Percentiles rank a stretch among this genome's conserved stretches.
phyloP scores from a whole-genome alignment of 2,329 filamentous ascomycete species.

The Beauveria caledonica region DNA sequence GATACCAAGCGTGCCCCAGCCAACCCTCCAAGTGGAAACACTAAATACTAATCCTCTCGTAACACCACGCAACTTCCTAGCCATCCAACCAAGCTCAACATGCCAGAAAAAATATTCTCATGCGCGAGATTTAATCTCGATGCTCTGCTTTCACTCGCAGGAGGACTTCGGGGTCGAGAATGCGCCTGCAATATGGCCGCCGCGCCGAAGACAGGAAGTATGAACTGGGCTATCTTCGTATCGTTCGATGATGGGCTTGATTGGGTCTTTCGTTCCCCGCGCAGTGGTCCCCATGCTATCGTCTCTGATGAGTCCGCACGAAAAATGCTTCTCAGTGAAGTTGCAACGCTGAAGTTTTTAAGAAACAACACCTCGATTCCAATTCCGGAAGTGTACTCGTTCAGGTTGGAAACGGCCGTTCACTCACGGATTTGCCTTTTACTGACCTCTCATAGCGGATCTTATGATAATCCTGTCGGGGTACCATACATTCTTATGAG shows the following conservation, averaged over 20 bases:
- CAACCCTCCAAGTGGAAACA: no score
- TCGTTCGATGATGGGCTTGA: constrained; percentile 17
- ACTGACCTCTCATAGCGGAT: constrained; percentile 10
- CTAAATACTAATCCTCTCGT: background rate
- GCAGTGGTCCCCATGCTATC: background rate
- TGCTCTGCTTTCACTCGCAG: constrained; percentile 15
- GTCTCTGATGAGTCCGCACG: constrained; percentile 12
- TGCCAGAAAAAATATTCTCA: constrained; percentile 1
- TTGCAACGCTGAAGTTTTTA: constrained; percentile 15
- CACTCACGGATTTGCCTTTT: background rate
- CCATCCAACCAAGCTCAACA: background rate
- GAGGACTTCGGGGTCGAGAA: constrained; percentile 12
- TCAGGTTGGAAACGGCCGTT: constrained; percentile 13
- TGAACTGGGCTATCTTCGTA: constrained; percentile 18
- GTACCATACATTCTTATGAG: constrained; percentile 20
- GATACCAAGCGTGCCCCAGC: no score
- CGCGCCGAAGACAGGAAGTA: constrained; percentile 14
- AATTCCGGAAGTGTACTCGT: constrained; percentile 17
- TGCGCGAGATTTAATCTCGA: constrained; percentile 15
- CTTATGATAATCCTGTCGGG: constrained; percentile 14
- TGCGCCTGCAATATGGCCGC: constrained; percentile 14
- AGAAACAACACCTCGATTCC: constrained; percentile 13
- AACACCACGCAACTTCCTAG: background rate
- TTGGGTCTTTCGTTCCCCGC: constrained; percentile 17
- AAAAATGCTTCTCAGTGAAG: constrained; percentile 17